Conservation (phyloP, 495 filamentous ascomycete species). For the Aspergillus nidulans region DNA sequence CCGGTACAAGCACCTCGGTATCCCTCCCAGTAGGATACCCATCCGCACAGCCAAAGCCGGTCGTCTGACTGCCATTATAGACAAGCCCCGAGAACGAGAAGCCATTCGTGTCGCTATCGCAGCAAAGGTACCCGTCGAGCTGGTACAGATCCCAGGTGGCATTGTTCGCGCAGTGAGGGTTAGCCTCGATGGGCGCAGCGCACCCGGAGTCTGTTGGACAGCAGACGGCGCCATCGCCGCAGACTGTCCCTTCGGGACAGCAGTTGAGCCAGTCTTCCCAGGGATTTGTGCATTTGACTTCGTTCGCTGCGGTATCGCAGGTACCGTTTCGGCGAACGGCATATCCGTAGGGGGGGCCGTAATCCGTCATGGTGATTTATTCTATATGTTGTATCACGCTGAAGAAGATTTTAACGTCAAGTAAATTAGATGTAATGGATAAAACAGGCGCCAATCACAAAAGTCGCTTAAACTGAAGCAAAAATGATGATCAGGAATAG, state of each 20-base stretch:
- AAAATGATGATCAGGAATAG: too few species aligned
- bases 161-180: conserved; percentile 6
- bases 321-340: not conserved
- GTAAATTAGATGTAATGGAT: too few species aligned
- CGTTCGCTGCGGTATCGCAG: not conserved
- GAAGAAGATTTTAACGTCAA: too few species aligned
- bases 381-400: too few species aligned
- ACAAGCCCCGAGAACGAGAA: not conserved
- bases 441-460: too few species aligned
- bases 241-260: not conserved
- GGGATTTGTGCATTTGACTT: not conserved
- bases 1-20: not conserved
- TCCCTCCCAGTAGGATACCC: not conserved
- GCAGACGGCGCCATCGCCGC: not conserved
- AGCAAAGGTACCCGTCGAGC: not conserved
- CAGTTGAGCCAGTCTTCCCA: not conserved
- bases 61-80: not conserved
- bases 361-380: too few species aligned
- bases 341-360: not conserved
- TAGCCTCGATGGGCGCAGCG: not conserved
- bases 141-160: conserved; percentile 1
- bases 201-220: not conserved
- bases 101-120: not conserved
- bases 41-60: not conserved
- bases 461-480: too few species aligned